Conservation (phyloP, 2,329 filamentous ascomycete genomes). For the Sclerotinia minor region DNA sequence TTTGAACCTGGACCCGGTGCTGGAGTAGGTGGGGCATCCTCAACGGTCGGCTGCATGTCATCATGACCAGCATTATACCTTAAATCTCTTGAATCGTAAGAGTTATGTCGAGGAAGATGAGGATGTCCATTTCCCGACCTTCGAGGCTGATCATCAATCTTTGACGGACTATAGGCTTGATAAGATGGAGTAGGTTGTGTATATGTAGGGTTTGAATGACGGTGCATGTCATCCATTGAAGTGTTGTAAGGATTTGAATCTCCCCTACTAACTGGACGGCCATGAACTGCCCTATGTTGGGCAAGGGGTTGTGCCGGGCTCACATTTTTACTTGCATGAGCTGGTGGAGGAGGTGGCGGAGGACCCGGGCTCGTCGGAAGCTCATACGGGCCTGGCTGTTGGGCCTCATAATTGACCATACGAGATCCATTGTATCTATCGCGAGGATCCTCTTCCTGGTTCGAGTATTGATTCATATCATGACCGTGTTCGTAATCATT, state of each 20-base stretch:
- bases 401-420: constrained; percentile 37
- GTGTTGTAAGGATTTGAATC: constrained; percentile 32
- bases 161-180: constrained; percentile 37
- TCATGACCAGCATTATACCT: constrained; percentile 44
- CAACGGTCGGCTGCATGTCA: constrained; percentile 50
- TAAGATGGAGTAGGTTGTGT: constrained; percentile 35
- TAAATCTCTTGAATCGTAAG: constrained; percentile 41
- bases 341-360: constrained; percentile 42
- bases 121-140: constrained; percentile 30
- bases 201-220: constrained; percentile 35
- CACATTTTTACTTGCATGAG: constrained; percentile 36
- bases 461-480: constrained; percentile 20
- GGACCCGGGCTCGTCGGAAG: constrained; percentile 41
- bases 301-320: constrained; percentile 31
- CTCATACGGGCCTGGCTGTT: constrained; percentile 36
- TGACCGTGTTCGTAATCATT: constrained; percentile 36
- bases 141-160: constrained; percentile 34
- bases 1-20: constrained; percentile 25
- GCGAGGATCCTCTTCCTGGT: constrained; percentile 27
- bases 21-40: constrained; percentile 45
- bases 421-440: constrained; percentile 33
- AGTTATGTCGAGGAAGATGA: constrained; percentile 41
- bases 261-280: constrained; percentile 18
- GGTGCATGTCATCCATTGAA: constrained; percentile 32
- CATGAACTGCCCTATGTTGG: constrained; percentile 16